Evolutionary conservation across 306 rosid species (phyloP), one percentile per base, ranked within the genome.

Genomic region (Vicia faba): DNA sequence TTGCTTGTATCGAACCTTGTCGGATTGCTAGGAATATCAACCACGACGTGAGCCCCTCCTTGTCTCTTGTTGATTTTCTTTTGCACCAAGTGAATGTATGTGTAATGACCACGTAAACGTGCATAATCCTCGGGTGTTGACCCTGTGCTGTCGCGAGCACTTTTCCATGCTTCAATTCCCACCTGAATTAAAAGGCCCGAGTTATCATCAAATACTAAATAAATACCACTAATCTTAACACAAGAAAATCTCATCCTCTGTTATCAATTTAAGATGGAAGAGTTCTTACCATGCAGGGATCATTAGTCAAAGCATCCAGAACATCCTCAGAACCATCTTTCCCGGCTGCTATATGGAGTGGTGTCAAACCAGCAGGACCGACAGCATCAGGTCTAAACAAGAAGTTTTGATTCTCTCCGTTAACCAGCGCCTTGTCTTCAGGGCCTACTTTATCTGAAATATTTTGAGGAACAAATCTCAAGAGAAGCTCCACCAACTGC

Each of bases 141-240:
- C 10, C 97, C 97, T 1, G 91, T 85, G 66, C 79, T 72, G 77
- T 91, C 97, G 38, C 79, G 80, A 6, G 89, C 85, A 70, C 66
- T 86, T 75, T 82, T 85, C 96, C 97, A 91, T 8, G 95, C 97
- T 81, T 88, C 89, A 56, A 88, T 75, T 83, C 97, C 97, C 79
- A 86, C 96, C 97, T 88, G 82, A 33, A 76, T 55, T 39, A 68
- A 57, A 48, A 43, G 33, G 8, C 51, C 51, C 63, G 20, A 40
- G 11, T 45, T 29, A 69, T 54, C 67, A 44, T 73, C 1, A 66
- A 70, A 57, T 28, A 13, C 28, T 61, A 62, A 53, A 59, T 41
- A n/a, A n/a, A 59, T 59, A 66, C 35, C 53, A 57, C 51, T 14
- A 36, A 23, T 54, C 33, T 14, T 59, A 19, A 48, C 20, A 36